Conservation (phyloP, 345 rosid species). For the Noccaea bulbosa region DNA sequence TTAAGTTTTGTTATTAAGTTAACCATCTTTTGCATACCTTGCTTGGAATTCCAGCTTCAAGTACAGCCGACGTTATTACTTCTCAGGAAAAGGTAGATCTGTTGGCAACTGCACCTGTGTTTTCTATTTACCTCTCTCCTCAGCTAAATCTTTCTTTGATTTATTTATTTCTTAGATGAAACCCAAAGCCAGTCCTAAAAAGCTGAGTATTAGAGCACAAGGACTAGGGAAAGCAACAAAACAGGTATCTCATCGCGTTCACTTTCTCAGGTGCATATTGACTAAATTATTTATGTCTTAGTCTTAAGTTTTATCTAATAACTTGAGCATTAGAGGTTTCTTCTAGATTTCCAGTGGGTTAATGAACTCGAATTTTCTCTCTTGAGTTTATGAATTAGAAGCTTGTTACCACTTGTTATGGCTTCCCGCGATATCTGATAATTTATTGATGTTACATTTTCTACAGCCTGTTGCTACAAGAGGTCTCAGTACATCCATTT, state of each 20-base stretch:
- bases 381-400: constrained; percentile 6
- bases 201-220: constrained; percentile 48
- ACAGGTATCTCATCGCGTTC: constrained; percentile 51
- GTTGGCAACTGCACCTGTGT: constrained; percentile 10
- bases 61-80: constrained; percentile 45
- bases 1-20: constrained; percentile 24
- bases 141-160: constrained; percentile 21
- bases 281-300: constrained; percentile 3
- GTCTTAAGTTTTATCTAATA: constrained; percentile 12
- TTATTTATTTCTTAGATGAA: constrained; percentile 45
- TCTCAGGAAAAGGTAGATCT: constrained; percentile 60
- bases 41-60: constrained; percentile 50
- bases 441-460: neutral
- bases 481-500: constrained; percentile 49
- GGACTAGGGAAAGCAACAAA: constrained; percentile 55
- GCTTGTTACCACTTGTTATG: constrained; percentile 14
- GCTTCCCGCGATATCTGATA: neutral
- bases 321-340: constrained; percentile 10
- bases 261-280: constrained; percentile 50
- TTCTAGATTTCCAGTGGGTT: constrained; percentile 1
- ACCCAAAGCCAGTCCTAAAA: constrained; percentile 57
- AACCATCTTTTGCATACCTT: constrained; percentile 28
- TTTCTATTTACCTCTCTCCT: neutral
- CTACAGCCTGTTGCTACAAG: constrained; percentile 43
- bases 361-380: constrained; percentile 2